These are phyloP conservation scores for Phalaenopsis equestris DNA, from an alignment of 106 monocot species.

Conservation along the genomic window DNA sequence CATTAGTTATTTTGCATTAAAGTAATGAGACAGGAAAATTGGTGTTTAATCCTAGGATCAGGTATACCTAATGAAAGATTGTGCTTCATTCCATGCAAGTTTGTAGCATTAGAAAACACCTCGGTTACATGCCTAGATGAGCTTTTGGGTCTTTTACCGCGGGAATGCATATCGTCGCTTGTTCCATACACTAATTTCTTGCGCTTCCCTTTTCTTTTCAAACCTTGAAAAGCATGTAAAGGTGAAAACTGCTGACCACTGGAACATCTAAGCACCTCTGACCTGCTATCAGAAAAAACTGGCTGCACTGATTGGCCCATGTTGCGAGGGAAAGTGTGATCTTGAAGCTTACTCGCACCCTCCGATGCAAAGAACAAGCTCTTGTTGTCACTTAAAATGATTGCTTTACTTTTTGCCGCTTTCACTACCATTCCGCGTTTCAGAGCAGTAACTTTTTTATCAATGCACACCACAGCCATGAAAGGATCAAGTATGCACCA, in stretches of 20 bases:
- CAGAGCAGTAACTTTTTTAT: constrained; percentile 40
- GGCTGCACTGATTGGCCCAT: constrained; percentile 7
- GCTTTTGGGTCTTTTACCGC: neutral
- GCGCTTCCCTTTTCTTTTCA: constrained; percentile 1
- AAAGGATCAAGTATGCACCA: constrained; percentile 88
- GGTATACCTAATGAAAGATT: constrained; percentile 2
- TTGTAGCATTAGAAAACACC: no score
- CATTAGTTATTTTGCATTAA: neutral
- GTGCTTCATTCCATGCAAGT: neutral
- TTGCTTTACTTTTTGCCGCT: constrained; percentile 39
- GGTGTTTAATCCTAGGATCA: neutral
- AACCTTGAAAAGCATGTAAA: constrained; percentile 2
- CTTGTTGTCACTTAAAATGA: constrained; percentile 14
- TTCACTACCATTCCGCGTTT: constrained; percentile 34
- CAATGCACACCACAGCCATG: constrained; percentile 61
- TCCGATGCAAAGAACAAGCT: constrained; percentile 2
- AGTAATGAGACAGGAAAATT: neutral
- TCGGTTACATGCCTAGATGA: no score
- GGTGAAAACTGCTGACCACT: neutral
- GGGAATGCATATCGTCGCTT: neutral
- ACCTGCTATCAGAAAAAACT: constrained; percentile 12
- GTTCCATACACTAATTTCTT: neutral
- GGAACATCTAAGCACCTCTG: constrained; percentile 1
- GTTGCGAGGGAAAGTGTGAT: neutral
- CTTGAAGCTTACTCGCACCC: constrained; percentile 3